These are phyloP conservation scores for Brassica hybrid DNA, from an alignment of 441 rosid species.

Conservation along the genomic window DNA sequence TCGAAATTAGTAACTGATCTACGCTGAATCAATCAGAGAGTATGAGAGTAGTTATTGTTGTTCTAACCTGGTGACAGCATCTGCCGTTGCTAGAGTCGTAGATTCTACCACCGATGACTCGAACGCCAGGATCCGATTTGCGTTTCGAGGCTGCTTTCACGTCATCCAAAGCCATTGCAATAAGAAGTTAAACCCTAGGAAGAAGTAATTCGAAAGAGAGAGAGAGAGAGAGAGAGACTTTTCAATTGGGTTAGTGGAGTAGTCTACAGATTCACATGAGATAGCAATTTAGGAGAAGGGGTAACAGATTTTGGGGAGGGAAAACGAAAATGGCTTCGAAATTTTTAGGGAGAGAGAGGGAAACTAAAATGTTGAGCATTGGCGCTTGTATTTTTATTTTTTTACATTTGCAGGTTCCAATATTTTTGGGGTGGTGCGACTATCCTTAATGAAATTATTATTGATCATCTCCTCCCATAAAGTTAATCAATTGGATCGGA, in stretches of 20 bases:
- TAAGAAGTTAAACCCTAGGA: not conserved
- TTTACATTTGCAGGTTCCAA: not conserved
- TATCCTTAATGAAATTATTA: too few species aligned
- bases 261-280: not conserved
- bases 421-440: not conserved
- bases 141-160: constrained; percentile 13
- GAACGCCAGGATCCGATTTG: constrained; percentile 55
- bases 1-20: not conserved
- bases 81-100: constrained; percentile 67
- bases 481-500: too few species aligned
- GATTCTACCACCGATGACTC: constrained; percentile 55
- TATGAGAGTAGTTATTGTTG: too few species aligned
- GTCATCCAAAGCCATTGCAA: not conserved
- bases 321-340: not conserved
- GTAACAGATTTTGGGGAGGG: not conserved
- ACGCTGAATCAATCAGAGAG: not conserved
- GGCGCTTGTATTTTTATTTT: not conserved
- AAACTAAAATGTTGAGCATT: too few species aligned
- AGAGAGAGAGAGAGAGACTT: too few species aligned
- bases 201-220: not conserved
- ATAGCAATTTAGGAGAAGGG: not conserved
- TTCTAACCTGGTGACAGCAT: constrained; percentile 65
- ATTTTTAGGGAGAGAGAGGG: not conserved
- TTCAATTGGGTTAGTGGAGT: not conserved
- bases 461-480: too few species aligned